Base-by-base conservation (phyloP, 495 filamentous ascomycete genomes). In the Darksidea phi region DNA sequence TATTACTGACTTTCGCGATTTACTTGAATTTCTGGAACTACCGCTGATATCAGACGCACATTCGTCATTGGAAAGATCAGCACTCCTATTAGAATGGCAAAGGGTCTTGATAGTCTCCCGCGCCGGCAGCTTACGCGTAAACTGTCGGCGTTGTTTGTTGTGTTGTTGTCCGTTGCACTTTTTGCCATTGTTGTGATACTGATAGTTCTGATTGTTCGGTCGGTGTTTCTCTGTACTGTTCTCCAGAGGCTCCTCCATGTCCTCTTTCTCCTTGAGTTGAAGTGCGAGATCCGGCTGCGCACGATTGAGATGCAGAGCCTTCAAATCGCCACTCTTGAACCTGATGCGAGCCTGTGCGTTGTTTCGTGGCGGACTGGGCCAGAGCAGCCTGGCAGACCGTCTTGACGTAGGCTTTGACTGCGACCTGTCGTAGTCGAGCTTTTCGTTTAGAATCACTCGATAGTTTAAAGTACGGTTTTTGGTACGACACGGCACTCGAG, bases 381-480 rank as follows among this genome's bases (percentile, higher is more conserved):
- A 59, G 59, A 24, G 70, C 66, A 47, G 71, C 71, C 28, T 66
- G 50, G 71, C 72, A 76, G 62, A 79, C 68, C 20, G 61, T 66
- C 58, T 77, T 60, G 67, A 75, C 75, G 70, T 81, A 81, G 28
- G 66, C 63, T 69, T 73, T 68, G 73, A 80, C 70, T 18, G 53
- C 71, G 38, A 68, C 63, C 6, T 47, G 62, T 65, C 68, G 73
- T 71, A 78, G 72, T 75, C 71, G 70, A 28, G 66, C 61, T 69
- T 74, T 75, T 63, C 72, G 73, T 77, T 73, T 73, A 76, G 64
- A 71, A 74, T 70, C 61, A 78, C 76, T 62, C 71, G 74, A 67
- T 78, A 78, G 70, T 74, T 73, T 74, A 66, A 74, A 76, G 71
- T 70, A 75, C 74, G 76, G 73, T 77, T 80, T 79, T 76, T 79